These are phyloP conservation scores for Heracleum sosnowskyi DNA, from an alignment of 129 eudicot genomes.

Conservation along the genomic window DNA sequence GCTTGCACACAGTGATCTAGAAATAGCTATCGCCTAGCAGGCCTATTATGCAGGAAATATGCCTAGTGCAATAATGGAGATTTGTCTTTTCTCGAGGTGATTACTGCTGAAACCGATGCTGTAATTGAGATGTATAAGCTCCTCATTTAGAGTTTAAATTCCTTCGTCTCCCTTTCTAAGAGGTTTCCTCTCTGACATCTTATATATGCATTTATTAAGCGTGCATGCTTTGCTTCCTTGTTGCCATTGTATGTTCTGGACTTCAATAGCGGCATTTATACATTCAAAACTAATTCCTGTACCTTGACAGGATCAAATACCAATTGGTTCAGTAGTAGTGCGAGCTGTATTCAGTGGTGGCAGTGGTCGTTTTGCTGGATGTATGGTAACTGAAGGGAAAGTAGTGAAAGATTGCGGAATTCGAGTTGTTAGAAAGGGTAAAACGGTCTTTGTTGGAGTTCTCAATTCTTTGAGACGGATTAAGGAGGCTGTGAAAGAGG, in stretches of 20 bases:
- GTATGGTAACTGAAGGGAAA: slow-evolving; percentile 93
- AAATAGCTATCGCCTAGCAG: no score
- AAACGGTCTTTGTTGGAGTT: slow-evolving; percentile 51
- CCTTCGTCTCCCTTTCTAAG: neutral
- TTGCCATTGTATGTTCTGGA: neutral
- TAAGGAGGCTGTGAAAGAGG: slow-evolving; percentile 93
- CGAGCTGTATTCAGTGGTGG: slow-evolving; percentile 90
- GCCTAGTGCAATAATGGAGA: no score
- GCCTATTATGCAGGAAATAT: no score
- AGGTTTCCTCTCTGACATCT: neutral
- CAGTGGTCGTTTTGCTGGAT: slow-evolving; percentile 92
- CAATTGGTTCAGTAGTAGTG: slow-evolving; percentile 76
- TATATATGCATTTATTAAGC: neutral
- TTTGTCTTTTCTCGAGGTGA: no score
- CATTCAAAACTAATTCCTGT: slow-evolving; percentile 10
- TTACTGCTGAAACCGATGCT: neutral
- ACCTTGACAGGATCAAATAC: slow-evolving; percentile 68
- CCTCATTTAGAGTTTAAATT: neutral
- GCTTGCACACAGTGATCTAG: no score
- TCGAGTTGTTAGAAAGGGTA: slow-evolving; percentile 65
- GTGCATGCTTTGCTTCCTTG: neutral
- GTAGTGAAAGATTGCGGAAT: slow-evolving; percentile 74
- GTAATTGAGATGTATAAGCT: neutral
- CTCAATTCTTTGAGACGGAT: slow-evolving; percentile 82
- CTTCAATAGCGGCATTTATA: neutral